Evolutionary conservation across 768 basidiomycete species (phyloP).

Genomic region (Aureoboletus auriporus): DNA sequence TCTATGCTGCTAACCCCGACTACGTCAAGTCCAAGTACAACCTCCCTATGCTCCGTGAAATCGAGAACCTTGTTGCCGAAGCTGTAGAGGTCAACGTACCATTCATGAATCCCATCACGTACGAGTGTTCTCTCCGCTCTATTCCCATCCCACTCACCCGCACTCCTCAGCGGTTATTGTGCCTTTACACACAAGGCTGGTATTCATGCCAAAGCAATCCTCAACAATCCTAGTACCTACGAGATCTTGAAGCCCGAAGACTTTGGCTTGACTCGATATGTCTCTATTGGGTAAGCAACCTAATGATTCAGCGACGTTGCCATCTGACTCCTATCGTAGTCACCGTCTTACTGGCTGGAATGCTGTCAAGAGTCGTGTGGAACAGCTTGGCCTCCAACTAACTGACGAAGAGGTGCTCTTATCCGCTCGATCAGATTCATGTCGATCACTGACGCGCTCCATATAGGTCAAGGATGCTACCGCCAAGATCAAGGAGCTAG

Average conservation of each 20-base stretch:
- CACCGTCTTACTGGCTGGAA: slow-evolving; percentile 99
- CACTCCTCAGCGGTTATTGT: slow-evolving; percentile 81
- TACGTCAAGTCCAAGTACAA: slow-evolving; percentile 99
- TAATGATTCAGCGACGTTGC: neutral
- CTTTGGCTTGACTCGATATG: slow-evolving; percentile 96
- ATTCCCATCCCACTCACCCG: neutral
- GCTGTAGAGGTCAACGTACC: slow-evolving; percentile 98
- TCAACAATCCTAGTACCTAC: slow-evolving; percentile 98
- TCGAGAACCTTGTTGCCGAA: slow-evolving; percentile 98
- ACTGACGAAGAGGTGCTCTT: slow-evolving; percentile 76
- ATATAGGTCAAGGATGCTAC: slow-evolving; percentile 93
- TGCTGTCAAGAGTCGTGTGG: slow-evolving; percentile 98
- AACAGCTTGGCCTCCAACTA: slow-evolving; percentile 88
- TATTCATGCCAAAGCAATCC: slow-evolving; percentile 99
- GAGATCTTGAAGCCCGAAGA: slow-evolving; percentile 99
- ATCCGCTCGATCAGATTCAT: neutral
- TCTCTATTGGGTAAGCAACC: slow-evolving; percentile 79
- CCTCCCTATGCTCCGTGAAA: slow-evolving; percentile 93
- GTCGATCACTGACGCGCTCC: slow-evolving; percentile 1
- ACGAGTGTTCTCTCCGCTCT: slow-evolving; percentile 17
- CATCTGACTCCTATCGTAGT: slow-evolving; percentile 33
- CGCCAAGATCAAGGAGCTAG: slow-evolving; percentile 98
- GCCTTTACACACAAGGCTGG: slow-evolving; percentile 99
- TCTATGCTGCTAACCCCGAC: slow-evolving; percentile 96
- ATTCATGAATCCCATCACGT: slow-evolving; percentile 96